Evolutionary conservation across 1,284 basidiomycete species (phyloP), one percentile per base, ranked within the genome.

Genomic region (Leccinum subspadiceum): DNA sequence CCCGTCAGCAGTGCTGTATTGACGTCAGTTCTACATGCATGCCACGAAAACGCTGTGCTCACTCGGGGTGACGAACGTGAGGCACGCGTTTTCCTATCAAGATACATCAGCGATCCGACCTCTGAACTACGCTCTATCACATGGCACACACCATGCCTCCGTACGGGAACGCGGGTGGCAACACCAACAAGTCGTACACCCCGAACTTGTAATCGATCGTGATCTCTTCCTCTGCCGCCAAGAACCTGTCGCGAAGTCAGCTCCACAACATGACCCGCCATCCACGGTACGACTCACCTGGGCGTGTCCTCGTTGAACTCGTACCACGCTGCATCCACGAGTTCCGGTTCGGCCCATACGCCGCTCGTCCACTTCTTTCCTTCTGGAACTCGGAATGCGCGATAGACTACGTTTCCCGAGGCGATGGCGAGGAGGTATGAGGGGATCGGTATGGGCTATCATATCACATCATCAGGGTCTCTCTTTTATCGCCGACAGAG

Each of bases 31-130:
- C 31, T 22, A 9, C 2, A 57, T 0, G 7, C n/a, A 26, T 31
- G 5, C 37, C 15, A n/a, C 35, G 6, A 10, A 46, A 22, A 20
- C 3, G 1, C 6, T 9, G 4, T 5, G 60, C 84, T 60, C 68
- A 89, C 89, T 94, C 0, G 93, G 94, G 0, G 93, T 96, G 44
- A 94, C 79, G 77, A 96, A 96, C 0, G 92, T 89, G 58, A 93
- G 73, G 70, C 93, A 95, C 2, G 90, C 83, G 67, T 93, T 91
- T 82, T 91, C 89, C 88, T 89, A 62, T 7, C 49, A 31, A 46
- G 13, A 29, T 17, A 9, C 7, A 39, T 57, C 59, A 74, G 41
- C 41, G 60, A 39, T 9, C 31, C 51, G 1, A 7, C 8, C 2
- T 33, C 33, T 1, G 12, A 13, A 1, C 9, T 13, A 26, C 4